Evolutionary conservation across 2,329 filamentous ascomycete species (phyloP), one percentile per base, ranked within the genome.

Genomic region (Aureobasidium sp.): DNA sequence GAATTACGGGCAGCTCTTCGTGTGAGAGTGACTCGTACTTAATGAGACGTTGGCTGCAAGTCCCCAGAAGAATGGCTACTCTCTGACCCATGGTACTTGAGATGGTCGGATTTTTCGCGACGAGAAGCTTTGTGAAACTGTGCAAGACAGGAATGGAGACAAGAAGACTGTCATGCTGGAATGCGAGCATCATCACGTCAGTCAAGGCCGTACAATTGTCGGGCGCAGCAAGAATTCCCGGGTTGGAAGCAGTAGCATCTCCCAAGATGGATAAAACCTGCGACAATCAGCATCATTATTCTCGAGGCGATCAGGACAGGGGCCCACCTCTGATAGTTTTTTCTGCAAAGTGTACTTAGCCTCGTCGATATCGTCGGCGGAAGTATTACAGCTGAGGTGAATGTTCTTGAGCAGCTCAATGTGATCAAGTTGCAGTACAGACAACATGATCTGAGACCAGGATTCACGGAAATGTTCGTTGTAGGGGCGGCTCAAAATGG

Each of bases 91-190:
- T 83, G 74, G 75, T 85, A 74, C 75, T 85, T 75, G 75, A 90
- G 77, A 78, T 83, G 10, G 86, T 84, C 57, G 94, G 83, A n/a
- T 82, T 78, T 54, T 85, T 83, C 61, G 90, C 88, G 66, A 83
- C 84, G 47, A 99, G 79, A 54, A 97, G 79, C 66, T 88, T 89
- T 9, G 89, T 91, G 91, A 92, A 97, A 27, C 89, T 88, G 68
- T 96, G 89, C 48, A 99, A 81, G 10, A 95, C 86, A 2, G 94
- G 93, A 68, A 97, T 97, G 2, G 94, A 97, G 21, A 99, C 87
- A 48, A 94, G 87, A 61, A 99, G 81, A 72, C 94, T 97, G 68
- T 89, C 86, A 73, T 90, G 91, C 67, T 89, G 89, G 61, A 92
- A 84, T 59, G 97, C 87, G 61, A 84, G 80, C 64, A 93, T 83